Evolutionary conservation across 139 green algal genomes (phyloP).

Genomic region (Yamagishiella unicocca): DNA sequence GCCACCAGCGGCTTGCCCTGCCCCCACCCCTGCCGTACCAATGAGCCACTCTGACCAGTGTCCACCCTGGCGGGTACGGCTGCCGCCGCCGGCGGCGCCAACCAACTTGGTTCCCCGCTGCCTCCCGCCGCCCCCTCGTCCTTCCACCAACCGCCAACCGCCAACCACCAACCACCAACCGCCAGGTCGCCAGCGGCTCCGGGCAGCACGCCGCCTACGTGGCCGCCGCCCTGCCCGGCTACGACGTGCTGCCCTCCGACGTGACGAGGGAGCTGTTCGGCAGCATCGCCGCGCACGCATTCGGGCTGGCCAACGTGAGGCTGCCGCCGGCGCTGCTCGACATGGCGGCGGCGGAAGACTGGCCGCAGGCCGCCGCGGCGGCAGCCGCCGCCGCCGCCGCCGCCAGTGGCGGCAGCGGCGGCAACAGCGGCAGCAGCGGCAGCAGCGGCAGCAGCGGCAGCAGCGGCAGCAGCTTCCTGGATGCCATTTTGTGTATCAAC

Average conservation of each 20-base stretch:
- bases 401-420: background rate
- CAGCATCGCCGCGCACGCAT: constrained; percentile 30
- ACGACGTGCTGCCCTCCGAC: constrained; percentile 66
- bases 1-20: too few species aligned
- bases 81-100: too few species aligned
- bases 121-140: too few species aligned
- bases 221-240: constrained; percentile 43
- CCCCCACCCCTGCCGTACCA: too few species aligned
- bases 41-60: too few species aligned
- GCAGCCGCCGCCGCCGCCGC: background rate
- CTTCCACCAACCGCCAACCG: too few species aligned
- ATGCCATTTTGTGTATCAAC: constrained; percentile 60
- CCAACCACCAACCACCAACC: too few species aligned
- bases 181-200: constrained; percentile 65
- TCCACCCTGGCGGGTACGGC: too few species aligned
- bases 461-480: background rate
- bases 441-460: background rate
- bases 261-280: constrained; percentile 38
- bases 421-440: background rate
- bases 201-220: constrained; percentile 68
- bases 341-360: constrained; percentile 10
- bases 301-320: constrained; percentile 41
- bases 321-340: constrained; percentile 58
- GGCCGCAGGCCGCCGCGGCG: constrained; percentile 1
- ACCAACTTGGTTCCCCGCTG: too few species aligned